These are phyloP conservation scores for Pilobolus umbonatus DNA, from an alignment of 192 early-diverging fungal genomes.

Conservation along the genomic window DNA sequence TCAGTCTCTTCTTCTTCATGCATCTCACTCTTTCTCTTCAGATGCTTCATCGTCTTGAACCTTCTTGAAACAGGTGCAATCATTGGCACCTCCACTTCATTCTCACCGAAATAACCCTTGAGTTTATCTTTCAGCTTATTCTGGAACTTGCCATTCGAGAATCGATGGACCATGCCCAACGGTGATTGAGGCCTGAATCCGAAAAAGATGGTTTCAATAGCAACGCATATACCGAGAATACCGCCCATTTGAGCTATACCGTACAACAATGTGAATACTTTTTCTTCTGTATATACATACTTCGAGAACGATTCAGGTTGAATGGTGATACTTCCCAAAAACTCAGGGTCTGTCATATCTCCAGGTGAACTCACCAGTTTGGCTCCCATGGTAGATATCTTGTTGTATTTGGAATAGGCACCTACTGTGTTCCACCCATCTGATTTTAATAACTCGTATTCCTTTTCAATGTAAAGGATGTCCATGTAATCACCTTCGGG, in stretches of 20 bases:
- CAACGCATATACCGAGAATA: slow-evolving; percentile 13
- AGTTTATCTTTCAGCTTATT: slow-evolving; percentile 5
- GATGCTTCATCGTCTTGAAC: slow-evolving; percentile 1
- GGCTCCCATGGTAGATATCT: no score
- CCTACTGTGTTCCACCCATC: no score
- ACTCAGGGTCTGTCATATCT: no score
- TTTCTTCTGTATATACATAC: no score
- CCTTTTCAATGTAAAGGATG: no score
- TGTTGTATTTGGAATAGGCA: no score
- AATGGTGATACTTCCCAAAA: no score
- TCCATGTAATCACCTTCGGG: no score
- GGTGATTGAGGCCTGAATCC: slow-evolving; percentile 22
- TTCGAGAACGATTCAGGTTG: no score
- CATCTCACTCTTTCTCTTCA: background rate
- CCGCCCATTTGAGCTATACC: slow-evolving; percentile 17
- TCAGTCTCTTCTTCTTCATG: background rate
- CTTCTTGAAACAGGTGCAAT: slow-evolving; percentile 14
- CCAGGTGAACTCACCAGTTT: no score
- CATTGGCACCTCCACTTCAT: slow-evolving; percentile 2
- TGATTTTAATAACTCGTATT: no score
- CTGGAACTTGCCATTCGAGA: slow-evolving; percentile 15
- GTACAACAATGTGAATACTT: slow-evolving; percentile 12
- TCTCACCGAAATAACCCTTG: slow-evolving; percentile 1
- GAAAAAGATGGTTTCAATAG: slow-evolving; percentile 8
- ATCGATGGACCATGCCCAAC: slow-evolving; percentile 21